Conservation (phyloP, 208 protist species). For the Phytomonas sp. region DNA sequence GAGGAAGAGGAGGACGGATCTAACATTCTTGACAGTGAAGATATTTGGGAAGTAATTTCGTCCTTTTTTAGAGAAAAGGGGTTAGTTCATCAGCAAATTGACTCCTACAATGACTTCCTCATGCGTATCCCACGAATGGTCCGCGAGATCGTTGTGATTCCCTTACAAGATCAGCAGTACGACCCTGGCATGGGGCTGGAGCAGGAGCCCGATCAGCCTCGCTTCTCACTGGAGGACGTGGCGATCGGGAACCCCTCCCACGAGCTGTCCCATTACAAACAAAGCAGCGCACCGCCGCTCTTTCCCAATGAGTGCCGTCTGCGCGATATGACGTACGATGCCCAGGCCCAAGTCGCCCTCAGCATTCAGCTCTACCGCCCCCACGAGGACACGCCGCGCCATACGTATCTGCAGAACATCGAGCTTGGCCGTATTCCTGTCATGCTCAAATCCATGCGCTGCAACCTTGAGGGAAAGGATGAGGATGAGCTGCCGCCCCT, state of each 20-base stretch:
- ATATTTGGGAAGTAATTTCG: conserved; percentile 95
- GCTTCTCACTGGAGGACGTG: conserved; percentile 71
- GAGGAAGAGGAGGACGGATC: conserved; percentile 1
- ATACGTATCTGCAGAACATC: conserved; percentile 65
- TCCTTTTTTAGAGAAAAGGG: conserved; percentile 97
- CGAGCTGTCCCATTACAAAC: conserved; percentile 34
- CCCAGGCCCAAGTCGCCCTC: conserved; percentile 53
- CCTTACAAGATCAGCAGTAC: conserved; percentile 77
- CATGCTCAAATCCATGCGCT: conserved; percentile 97
- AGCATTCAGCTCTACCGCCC: conserved; percentile 52
- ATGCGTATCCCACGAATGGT: conserved; percentile 81
- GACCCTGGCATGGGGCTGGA: conserved; percentile 42
- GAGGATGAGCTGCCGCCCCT: conserved; percentile 90
- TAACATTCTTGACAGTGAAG: conserved; percentile 85
- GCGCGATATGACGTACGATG: conserved; percentile 92
- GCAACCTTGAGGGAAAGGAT: conserved; percentile 91
- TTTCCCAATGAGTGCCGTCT: conserved; percentile 96
- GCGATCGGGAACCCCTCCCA: conserved; percentile 77
- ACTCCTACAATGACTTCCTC: conserved; percentile 98
- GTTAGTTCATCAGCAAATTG: conserved; percentile 98
- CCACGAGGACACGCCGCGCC: conserved; percentile 22
- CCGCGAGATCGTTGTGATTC: conserved; percentile 52
- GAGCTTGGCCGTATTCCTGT: conserved; percentile 98
- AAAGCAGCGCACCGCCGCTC: conserved; percentile 57
- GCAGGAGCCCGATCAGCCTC: conserved; percentile 57